Evolutionary conservation across 805 yeast species (phyloP), one percentile per base, ranked within the genome.

Genomic region (Pichia ethanolica): DNA sequence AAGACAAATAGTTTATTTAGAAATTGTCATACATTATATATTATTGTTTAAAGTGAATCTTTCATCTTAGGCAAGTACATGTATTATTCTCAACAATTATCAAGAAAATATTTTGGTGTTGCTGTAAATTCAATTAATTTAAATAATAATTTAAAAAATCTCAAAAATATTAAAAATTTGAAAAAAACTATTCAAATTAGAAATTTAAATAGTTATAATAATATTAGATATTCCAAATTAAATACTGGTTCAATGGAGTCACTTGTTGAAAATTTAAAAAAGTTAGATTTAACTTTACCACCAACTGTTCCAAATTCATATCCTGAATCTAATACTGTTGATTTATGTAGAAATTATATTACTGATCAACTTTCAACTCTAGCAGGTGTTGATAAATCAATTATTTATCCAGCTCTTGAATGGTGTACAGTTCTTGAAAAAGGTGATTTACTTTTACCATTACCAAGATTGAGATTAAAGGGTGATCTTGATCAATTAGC

Each of bases 361-460:
- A 72, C 96, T 45, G 76, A 79, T 55, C 91, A 90, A 64, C 75
- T 93, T 52, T 74, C 85, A 52, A 72, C 75, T 56, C 70, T 93
- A 57, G 76, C 95, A 20, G 84, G 83, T 36, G 95, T 89, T 39
- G 85, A 83, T 51, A 70, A 76, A 49, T 69, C 71, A 4, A 65
- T 89, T 45, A 87, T 90, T 54, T 87, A 75, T 67, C 86, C 89
- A 50, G 89, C 96, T 36, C 75, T 93, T 61, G 98, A 93, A 69
- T 79, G 91, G 75, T 89, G 97, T 26, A 74, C 78, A 56, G 83
- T 89, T 39, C 70, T 86, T 57, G 97, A 89, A 52, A 84, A 91
- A 62, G 99, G 98, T 63, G 99, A 93, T 67, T 75, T 93, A 60
- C 77, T 91, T 53, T 80, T 91, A 48, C 97, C 99, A 40, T 75